Conservation (phyloP, 2,329 filamentous ascomycete genomes). For the Neonectria sp. region DNA sequence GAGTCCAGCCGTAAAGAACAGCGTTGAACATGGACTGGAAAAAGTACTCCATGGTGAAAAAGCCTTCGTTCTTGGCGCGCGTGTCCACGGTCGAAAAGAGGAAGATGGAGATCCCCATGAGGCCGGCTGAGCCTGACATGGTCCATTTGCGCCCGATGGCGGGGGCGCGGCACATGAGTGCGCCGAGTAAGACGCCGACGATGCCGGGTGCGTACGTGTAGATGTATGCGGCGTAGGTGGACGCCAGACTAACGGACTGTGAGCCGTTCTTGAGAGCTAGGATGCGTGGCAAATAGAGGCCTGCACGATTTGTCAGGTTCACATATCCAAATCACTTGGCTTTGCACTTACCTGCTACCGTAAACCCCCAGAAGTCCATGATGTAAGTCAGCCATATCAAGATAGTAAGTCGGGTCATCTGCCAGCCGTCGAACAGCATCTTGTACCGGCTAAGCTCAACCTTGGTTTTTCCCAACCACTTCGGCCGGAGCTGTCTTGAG, state of each 20-base stretch:
- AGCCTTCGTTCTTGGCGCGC: conserved; percentile 54
- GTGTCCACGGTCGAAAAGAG: conserved; percentile 60
- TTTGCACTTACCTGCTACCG: conserved; percentile 51
- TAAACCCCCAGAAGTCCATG: conserved; percentile 57
- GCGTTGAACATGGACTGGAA: conserved; percentile 59
- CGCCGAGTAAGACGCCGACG: conserved; percentile 64
- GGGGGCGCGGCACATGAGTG: conserved; percentile 57
- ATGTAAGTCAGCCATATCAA: conserved; percentile 57
- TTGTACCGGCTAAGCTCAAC: conserved; percentile 47
- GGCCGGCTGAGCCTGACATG: conserved; percentile 59
- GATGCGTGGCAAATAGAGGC: conserved; percentile 63
- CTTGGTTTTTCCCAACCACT: conserved; percentile 35
- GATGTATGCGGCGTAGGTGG: conserved; percentile 67
- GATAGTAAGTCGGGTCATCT: conserved; percentile 54
- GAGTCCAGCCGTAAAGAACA: conserved; percentile 63
- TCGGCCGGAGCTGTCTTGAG: conserved; percentile 31
- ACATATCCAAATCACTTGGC: accelerated
- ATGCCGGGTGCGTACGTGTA: conserved; percentile 69
- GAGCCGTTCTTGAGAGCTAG: conserved; percentile 66
- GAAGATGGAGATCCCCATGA: conserved; percentile 63
- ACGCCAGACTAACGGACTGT: conserved; percentile 58
- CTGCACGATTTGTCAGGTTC: conserved; percentile 30
- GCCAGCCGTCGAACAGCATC: conserved; percentile 51
- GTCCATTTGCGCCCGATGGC: conserved; percentile 60
- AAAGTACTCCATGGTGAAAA: conserved; percentile 62